Conservation (phyloP, 2,329 filamentous ascomycete species). For the Verticillium albo-atrum region DNA sequence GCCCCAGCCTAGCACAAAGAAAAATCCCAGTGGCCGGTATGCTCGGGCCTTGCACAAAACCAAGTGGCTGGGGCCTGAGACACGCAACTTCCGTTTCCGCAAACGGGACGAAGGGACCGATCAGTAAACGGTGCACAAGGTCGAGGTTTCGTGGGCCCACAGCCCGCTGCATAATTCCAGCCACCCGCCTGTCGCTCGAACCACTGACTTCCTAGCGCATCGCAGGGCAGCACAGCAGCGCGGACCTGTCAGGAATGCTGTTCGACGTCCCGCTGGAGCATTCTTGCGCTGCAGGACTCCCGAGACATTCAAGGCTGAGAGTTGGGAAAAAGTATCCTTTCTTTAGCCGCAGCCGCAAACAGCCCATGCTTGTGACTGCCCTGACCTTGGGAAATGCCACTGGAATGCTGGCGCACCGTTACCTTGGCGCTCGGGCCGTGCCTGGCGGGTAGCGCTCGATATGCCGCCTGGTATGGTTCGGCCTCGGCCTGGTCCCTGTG, state of each 20-base stretch:
- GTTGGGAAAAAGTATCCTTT: no score
- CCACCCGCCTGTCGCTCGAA: no score
- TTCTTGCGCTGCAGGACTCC: no score
- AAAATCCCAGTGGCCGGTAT: not conserved
- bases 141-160: no score
- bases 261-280: no score
- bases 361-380: not conserved
- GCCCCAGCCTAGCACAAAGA: not conserved
- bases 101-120: not conserved
- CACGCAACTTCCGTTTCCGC: not conserved
- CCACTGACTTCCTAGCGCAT: no score
- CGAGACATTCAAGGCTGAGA: no score
- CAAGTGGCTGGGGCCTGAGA: not conserved
- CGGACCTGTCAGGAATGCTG: no score
- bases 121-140: no score
- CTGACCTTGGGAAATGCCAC: not conserved
- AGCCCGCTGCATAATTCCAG: no score
- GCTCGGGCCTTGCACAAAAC: not conserved
- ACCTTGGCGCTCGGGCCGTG: not conserved
- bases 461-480: not conserved
- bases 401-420: not conserved
- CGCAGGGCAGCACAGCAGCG: no score
- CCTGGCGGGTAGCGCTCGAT: not conserved
- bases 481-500: not conserved
- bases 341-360: no score